Conservation (phyloP, 495 filamentous ascomycete species). For the Thozetella sp. region DNA sequence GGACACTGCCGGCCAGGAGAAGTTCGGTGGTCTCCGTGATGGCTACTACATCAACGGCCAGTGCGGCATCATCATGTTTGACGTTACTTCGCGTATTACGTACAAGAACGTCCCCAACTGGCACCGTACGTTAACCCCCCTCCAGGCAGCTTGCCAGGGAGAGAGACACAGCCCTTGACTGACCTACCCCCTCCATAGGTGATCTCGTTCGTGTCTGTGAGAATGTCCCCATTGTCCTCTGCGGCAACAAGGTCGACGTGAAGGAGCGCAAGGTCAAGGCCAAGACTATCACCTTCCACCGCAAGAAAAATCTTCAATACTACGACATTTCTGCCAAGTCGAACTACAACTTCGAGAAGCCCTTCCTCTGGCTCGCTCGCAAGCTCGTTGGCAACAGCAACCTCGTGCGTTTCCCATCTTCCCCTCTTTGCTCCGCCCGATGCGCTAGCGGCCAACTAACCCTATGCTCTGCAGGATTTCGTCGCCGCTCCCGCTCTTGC, state of each 20-base stretch:
- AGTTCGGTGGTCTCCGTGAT: slow-evolving; percentile 99
- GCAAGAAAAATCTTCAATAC: slow-evolving; percentile 99
- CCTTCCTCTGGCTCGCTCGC: slow-evolving; percentile 98
- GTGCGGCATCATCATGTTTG: slow-evolving; percentile 99
- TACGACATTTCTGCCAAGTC: slow-evolving; percentile 99
- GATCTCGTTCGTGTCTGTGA: slow-evolving; percentile 99
- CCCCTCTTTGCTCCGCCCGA: not conserved
- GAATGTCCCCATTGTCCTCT: slow-evolving; percentile 98
- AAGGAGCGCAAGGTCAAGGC: slow-evolving; percentile 99
- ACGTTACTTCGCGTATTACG: slow-evolving; percentile 99
- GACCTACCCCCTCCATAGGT: no score
- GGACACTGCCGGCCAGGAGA: slow-evolving; percentile 99
- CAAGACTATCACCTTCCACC: slow-evolving; percentile 99
- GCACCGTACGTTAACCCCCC: slow-evolving; percentile 82
- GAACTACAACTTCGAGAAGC: slow-evolving; percentile 99
- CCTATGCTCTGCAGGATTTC: slow-evolving; percentile 71
- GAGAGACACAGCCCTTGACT: no score
- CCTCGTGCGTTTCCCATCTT: slow-evolving; percentile 61
- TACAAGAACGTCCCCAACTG: slow-evolving; percentile 99
- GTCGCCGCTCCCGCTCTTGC: slow-evolving; percentile 93
- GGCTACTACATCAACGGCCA: slow-evolving; percentile 99
- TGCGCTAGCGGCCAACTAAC: slow-evolving; percentile 8
- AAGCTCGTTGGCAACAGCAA: slow-evolving; percentile 95
- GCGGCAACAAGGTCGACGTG: slow-evolving; percentile 99
- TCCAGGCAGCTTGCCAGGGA: not conserved